Conservation (phyloP, 257 asterid species). For the Catharanthus roseus region DNA sequence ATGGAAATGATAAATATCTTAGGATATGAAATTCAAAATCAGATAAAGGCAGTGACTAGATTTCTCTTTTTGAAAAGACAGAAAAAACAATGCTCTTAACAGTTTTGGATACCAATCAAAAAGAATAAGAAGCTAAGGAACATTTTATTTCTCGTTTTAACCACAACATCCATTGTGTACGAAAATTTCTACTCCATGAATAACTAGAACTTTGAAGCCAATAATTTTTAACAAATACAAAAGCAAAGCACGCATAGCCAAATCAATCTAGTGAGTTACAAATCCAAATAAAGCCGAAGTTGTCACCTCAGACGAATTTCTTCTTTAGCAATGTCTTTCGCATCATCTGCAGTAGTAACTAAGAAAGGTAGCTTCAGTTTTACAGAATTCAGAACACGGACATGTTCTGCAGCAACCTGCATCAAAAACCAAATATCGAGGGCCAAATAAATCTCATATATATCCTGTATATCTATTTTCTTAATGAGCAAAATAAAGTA, state of each 20-base stretch:
- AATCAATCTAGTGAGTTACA: background rate
- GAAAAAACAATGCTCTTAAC: background rate
- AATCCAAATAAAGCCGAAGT: background rate
- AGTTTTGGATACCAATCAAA: background rate
- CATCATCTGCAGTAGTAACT: conserved; percentile 82
- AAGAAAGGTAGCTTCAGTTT: conserved; percentile 77
- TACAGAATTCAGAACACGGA: conserved; percentile 71
- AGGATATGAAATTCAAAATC: background rate
- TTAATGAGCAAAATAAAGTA: background rate
- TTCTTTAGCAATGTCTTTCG: conserved; percentile 70
- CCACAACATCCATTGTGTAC: background rate
- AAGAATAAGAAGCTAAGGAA: background rate
- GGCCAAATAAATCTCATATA: background rate
- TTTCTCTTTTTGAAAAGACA: background rate
- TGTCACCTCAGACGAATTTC: conserved; percentile 84
- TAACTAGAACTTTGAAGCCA: background rate
- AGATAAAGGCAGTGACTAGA: background rate
- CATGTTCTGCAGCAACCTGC: conserved; percentile 86
- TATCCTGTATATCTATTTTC: background rate
- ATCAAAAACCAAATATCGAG: conserved; percentile 18
- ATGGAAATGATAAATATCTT: background rate
- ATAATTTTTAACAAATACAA: background rate
- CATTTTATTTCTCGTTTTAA: background rate
- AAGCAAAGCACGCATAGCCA: background rate
- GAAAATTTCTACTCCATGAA: background rate